Evolutionary conservation across 306 rosid species (phyloP), one percentile per base, ranked within the genome.

Genomic region (Vigna radiata): DNA sequence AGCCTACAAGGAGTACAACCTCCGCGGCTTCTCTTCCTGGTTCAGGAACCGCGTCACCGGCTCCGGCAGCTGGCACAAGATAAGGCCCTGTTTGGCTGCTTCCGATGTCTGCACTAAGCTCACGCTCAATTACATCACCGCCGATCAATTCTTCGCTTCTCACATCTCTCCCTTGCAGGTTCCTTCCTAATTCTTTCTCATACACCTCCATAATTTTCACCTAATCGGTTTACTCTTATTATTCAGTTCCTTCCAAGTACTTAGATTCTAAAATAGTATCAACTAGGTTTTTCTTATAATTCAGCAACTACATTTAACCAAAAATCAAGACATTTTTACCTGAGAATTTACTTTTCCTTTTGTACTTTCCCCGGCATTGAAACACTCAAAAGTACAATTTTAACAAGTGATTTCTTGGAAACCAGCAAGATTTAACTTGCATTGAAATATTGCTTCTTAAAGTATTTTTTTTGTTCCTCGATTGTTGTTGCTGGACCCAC

Each of bases 141-240:
- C 92, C 5, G 87, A 92, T 48, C 96, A 90, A 53, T 95, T 92
- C 66, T 87, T 88, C 81, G 46, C 21, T 31, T 91, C 96, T 71
- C 89, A 70, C 15, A 80, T 92, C 72, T 85, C 97, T 49, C 97
- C 98, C 29, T 89, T 90, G 23, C 95, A 95, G 97, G 98, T 81
- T 76, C 73, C 8, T 19, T 8, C 46, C 8, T 36, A 36, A 36
- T 33, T 7, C 39, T 33, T 33, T 33, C 4, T 5, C 7, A 5
- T 33, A 5, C 39, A 33, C 39, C 39, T 33, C 39, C 39, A 33
- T 39, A 31, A 31, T 39, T 43, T 43, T 39, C 11, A 39, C 27
- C 27, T 25, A 25, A 25, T 25, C 27, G 27, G 12, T 8, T 39
- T 39, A 8, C 9, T 37, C 5, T 37, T 7, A 6, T 37, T 7